Evolutionary conservation across 257 asterid species (phyloP).

Genomic region (Jaltomata sinuosa): DNA sequence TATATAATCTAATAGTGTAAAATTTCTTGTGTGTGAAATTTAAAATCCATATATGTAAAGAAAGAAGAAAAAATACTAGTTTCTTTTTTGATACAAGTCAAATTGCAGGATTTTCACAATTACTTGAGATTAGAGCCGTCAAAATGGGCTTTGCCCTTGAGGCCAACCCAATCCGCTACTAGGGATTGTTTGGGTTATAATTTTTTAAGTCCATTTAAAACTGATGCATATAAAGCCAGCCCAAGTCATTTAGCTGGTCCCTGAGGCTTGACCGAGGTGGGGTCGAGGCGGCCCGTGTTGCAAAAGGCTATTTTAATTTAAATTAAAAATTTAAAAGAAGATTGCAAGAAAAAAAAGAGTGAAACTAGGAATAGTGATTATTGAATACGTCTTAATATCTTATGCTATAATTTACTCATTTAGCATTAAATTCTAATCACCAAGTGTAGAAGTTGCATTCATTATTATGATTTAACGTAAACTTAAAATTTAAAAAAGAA

Average conservation of each 20-base stretch:
- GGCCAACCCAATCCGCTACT: not conserved
- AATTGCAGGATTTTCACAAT: not conserved
- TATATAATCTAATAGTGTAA: not conserved
- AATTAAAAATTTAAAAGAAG: not conserved
- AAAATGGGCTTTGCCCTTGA: not conserved
- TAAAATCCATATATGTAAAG: not conserved
- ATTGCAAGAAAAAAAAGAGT: not conserved
- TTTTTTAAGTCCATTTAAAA: not conserved
- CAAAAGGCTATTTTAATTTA: not conserved
- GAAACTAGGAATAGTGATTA: not conserved
- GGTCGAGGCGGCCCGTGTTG: not conserved
- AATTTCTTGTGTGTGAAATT: not conserved
- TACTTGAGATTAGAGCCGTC: not conserved
- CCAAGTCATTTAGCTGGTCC: not conserved
- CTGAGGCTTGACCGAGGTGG: not conserved
- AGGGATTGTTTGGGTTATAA: not conserved
- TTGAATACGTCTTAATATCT: not conserved
- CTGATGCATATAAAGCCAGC: not conserved
- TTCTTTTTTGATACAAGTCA: not conserved
- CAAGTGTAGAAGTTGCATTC: not conserved
- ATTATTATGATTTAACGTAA: too few relatives aligned
- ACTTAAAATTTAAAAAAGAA: not conserved
- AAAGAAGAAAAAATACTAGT: not conserved
- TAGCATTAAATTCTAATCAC: not conserved
- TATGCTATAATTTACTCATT: not conserved